phyloP scores from a whole-genome alignment of 768 basidiomycete species.

The Galerina marginata region DNA sequence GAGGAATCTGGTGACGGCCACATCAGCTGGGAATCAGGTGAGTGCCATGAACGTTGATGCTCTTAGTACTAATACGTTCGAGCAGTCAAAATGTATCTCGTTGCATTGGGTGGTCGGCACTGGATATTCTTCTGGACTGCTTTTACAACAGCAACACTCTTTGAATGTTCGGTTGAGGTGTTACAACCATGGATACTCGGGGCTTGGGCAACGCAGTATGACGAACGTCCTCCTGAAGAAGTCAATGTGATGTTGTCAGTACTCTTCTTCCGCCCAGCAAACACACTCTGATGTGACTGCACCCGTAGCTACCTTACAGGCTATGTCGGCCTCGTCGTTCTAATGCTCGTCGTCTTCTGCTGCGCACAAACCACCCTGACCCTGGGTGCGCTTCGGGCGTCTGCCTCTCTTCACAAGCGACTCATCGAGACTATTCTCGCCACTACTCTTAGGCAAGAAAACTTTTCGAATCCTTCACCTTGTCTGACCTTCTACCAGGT shows the following conservation, averaged over 20 bases:
- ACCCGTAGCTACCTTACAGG: too few relatives aligned
- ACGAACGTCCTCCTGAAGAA: constrained; percentile 26
- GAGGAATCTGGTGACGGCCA: constrained; percentile 40
- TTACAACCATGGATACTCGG: constrained; percentile 51
- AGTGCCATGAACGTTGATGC: not conserved
- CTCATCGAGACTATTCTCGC: constrained; percentile 59
- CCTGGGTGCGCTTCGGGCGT: constrained; percentile 55
- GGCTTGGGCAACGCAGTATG: constrained; percentile 52
- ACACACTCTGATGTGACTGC: too few relatives aligned
- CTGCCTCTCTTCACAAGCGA: constrained; percentile 53
- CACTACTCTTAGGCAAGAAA: constrained; percentile 59
- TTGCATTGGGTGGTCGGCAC: constrained; percentile 33
- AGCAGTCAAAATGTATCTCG: too few relatives aligned
- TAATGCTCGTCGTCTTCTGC: constrained; percentile 33
- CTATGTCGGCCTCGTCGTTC: too few relatives aligned
- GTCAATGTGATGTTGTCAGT: too few relatives aligned
- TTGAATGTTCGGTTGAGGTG: constrained; percentile 27
- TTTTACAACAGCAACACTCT: too few relatives aligned
- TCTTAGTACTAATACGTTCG: constrained; percentile 23
- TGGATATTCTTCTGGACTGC: constrained; percentile 8
- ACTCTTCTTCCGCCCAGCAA: too few relatives aligned
- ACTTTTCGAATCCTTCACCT: too few relatives aligned
- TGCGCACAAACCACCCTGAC: constrained; percentile 44
- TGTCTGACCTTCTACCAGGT: constrained; percentile 35
- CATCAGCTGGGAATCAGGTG: constrained; percentile 53